phyloP scores from a whole-genome alignment of 805 yeast species.

The Wickerhamiella dianesei region DNA sequence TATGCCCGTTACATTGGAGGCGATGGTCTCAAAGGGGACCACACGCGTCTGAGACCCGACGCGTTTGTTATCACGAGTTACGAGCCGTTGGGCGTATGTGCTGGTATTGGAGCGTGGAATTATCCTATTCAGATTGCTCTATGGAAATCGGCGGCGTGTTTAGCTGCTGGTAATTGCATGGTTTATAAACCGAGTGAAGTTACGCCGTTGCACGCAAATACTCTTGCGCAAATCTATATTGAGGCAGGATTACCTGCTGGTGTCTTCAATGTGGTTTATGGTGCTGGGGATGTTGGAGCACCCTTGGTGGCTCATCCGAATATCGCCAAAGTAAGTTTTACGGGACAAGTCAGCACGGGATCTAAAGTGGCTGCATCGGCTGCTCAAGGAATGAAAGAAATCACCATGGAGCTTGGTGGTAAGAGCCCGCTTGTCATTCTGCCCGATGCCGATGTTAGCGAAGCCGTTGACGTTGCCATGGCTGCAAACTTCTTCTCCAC shows the following conservation, averaged over 20 bases:
- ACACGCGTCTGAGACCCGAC: conserved; percentile 42
- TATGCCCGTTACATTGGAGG: conserved; percentile 62
- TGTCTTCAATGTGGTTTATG: conserved; percentile 55
- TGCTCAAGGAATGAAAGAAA: conserved; percentile 56
- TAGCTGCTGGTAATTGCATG: conserved; percentile 63
- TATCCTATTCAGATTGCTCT: conserved; percentile 55
- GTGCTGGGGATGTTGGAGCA: conserved; percentile 57
- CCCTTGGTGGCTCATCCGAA: conserved; percentile 42
- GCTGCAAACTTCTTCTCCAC: conserved; percentile 76
- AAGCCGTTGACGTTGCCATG: conserved; percentile 57
- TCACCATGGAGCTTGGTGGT: conserved; percentile 87
- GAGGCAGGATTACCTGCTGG: conserved; percentile 67
- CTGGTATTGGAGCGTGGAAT: conserved; percentile 59
- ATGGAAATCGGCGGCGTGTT: conserved; percentile 69
- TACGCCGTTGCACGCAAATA: conserved; percentile 55
- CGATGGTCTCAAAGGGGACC: conserved; percentile 54
- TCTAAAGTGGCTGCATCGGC: conserved; percentile 62
- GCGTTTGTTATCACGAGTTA: conserved; percentile 54
- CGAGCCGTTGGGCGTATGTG: conserved; percentile 54
- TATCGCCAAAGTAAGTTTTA: conserved; percentile 75
- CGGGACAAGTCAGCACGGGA: conserved; percentile 87
- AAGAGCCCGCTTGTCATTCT: conserved; percentile 81
- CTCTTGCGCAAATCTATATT: conserved; percentile 41
- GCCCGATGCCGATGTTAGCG: conserved; percentile 65
- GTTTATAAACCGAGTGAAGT: conserved; percentile 60